A percentile compares a stretch with the other conserved stretches of the same genome.
Evolutionary conservation across 23 red algal species (phyloP).

Genomic region (Gracilaria vermiculophylla): DNA sequence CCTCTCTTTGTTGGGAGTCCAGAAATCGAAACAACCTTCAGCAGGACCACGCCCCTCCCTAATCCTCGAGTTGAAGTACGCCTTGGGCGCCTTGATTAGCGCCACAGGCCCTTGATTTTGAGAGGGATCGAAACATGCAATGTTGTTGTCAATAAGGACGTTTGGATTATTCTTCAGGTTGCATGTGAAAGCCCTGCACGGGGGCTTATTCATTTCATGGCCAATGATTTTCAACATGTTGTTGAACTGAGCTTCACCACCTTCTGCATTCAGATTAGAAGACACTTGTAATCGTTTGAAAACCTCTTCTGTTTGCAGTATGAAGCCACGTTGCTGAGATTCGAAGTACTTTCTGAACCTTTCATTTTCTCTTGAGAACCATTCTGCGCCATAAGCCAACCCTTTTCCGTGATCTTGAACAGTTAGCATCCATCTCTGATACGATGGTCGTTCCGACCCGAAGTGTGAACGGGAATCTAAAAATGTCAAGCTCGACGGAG

Average conservation of each 20-base stretch:
- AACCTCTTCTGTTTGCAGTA: slow-evolving; percentile 30
- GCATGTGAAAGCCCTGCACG: slow-evolving; percentile 60
- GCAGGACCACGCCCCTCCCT: slow-evolving; percentile 12
- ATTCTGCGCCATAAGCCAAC: slow-evolving; percentile 31
- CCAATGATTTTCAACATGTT: slow-evolving; percentile 78
- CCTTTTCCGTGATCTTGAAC: slow-evolving; percentile 28
- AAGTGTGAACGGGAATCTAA: slow-evolving; percentile 46
- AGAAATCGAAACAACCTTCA: slow-evolving; percentile 69
- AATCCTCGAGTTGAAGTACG: slow-evolving; percentile 25
- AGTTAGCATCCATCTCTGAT: slow-evolving; percentile 69
- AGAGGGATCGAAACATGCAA: slow-evolving; percentile 45
- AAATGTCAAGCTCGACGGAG: slow-evolving; percentile 16
- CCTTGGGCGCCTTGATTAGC: not conserved
- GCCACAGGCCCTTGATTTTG: slow-evolving; percentile 10
- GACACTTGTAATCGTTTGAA: slow-evolving; percentile 15
- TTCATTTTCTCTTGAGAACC: slow-evolving; percentile 37
- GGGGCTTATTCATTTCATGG: slow-evolving; percentile 49
- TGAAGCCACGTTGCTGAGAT: slow-evolving; percentile 5
- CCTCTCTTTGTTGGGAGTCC: slow-evolving; percentile 53
- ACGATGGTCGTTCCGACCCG: slow-evolving; percentile 16
- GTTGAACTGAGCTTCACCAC: slow-evolving; percentile 41
- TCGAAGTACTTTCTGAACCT: slow-evolving; percentile 49
- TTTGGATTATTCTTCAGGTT: not conserved
- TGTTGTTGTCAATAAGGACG: slow-evolving; percentile 12
- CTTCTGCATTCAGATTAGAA: not conserved